Conservation (phyloP, 2,329 filamentous ascomycete species). For the Nectriaceae sp. region DNA sequence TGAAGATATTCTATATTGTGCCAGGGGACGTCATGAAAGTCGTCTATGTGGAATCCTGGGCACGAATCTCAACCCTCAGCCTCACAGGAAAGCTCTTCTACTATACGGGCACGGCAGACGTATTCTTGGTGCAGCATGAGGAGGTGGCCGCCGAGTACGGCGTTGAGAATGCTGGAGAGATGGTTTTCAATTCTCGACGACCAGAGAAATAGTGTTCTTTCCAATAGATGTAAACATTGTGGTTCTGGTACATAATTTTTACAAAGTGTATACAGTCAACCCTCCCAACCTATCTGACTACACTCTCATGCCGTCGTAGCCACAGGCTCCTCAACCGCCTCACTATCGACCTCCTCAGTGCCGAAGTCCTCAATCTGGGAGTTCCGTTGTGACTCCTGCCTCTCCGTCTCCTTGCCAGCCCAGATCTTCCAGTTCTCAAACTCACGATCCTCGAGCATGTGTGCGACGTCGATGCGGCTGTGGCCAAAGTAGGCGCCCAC, state of each 20-base stretch:
- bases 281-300: constrained; percentile 4
- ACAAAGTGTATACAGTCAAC: constrained; percentile 21
- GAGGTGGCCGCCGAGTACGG: constrained; percentile 54
- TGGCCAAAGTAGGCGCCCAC: constrained; percentile 90
- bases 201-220: constrained; percentile 9
- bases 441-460: constrained; percentile 76
- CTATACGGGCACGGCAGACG: constrained; percentile 65
- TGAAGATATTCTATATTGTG: constrained; percentile 48
- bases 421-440: constrained; percentile 86
- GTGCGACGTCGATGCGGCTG: constrained; percentile 71
- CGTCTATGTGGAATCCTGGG: constrained; percentile 92
- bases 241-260: constrained; percentile 23
- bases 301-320: constrained; percentile 15
- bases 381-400: constrained; percentile 41
- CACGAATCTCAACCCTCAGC: constrained; percentile 79
- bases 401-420: constrained; percentile 57
- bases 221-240: not conserved
- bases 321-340: constrained; percentile 28
- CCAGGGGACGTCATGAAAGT: constrained; percentile 64
- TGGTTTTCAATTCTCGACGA: constrained; percentile 42
- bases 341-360: constrained; percentile 33
- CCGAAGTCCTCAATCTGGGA: constrained; percentile 47
- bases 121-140: constrained; percentile 82
- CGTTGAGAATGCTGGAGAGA: constrained; percentile 38
- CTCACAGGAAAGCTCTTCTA: constrained; percentile 79